phyloP scores from a whole-genome alignment of 129 eudicot species.

The Helichrysum umbraculigerum region DNA sequence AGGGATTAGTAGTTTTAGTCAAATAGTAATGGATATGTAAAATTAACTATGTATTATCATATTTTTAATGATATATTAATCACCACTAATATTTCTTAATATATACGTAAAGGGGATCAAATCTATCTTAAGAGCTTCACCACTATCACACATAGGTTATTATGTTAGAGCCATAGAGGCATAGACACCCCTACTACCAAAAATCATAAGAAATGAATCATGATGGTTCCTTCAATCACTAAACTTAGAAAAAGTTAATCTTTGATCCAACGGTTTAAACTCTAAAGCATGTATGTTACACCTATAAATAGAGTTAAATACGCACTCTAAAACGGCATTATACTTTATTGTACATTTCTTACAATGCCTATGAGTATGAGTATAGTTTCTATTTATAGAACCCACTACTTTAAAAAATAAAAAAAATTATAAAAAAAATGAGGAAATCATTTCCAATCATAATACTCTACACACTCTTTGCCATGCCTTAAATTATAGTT shows the following conservation, averaged over 20 bases:
- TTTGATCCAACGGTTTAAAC: background rate
- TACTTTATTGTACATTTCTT: too few relatives aligned
- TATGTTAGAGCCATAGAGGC: background rate
- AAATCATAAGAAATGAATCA: background rate
- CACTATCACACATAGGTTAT: background rate
- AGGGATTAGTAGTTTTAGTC: background rate
- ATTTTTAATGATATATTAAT: too few relatives aligned
- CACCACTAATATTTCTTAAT: background rate
- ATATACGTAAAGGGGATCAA: background rate
- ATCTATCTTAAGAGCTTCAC: background rate
- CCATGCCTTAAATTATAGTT: constrained; percentile 25
- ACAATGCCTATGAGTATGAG: background rate
- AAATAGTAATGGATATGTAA: background rate
- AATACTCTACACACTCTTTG: constrained; percentile 13
- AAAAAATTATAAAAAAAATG: background rate
- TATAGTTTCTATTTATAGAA: constrained; percentile 1
- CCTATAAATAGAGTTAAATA: background rate
- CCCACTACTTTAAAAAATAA: background rate
- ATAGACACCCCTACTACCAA: background rate
- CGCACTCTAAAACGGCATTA: background rate
- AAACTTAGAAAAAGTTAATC: background rate
- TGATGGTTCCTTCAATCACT: background rate
- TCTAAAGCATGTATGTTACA: background rate
- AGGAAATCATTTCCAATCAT: constrained; percentile 19
- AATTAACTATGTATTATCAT: background rate